Evolutionary conservation across 805 yeast genomes (phyloP), one percentile per base, ranked within the genome.

Genomic region (Candida gorgasii): DNA sequence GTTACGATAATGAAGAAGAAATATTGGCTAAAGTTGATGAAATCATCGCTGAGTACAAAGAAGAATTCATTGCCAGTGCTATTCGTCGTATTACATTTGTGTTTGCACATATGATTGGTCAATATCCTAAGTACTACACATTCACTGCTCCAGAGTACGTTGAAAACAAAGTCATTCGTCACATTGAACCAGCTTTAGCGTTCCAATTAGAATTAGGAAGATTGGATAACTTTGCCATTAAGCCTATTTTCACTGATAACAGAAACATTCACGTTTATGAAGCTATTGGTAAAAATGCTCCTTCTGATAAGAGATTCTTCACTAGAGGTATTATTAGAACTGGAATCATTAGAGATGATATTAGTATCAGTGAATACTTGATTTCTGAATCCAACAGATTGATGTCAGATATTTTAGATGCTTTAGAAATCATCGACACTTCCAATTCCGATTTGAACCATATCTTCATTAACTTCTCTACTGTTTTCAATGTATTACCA

Each of bases 301-400:
- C 95, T 20, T 79, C 89, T 53, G 99, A 93, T 69, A 89, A 86
- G 76, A 79, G 99, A 65, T 93, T 82, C 75, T 93, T 95, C 69
- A 90, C 96, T 14, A 83, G 99, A 71, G 98, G 98, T 71, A 87
- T 93, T 50, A 89, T 93, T 45, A 82, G 99, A 65, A 95, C 99
- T 24, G 98, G 97, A 46, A 83, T 90, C 44, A 86, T 93, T 54
- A 82, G 93, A 57, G 96, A 89, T 58, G 97, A 92, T 57, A 85
- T 93, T 48, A 81, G 95, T 39, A 89, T 93, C 36, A 85, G 92
- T 55, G 97, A 92, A 63, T 93, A 93, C 58, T 78, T 93, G 65
- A 92, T 90, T 52, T 89, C 97, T 11, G 99, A 93, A 71, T 95
- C 97, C 16, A 90, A 93, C 67, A 79, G 97, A 59, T 79, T 93